These are phyloP conservation scores for Hymenoscyphus salicellus DNA, from an alignment of 2,329 filamentous ascomycete genomes.

Conservation along the genomic window DNA sequence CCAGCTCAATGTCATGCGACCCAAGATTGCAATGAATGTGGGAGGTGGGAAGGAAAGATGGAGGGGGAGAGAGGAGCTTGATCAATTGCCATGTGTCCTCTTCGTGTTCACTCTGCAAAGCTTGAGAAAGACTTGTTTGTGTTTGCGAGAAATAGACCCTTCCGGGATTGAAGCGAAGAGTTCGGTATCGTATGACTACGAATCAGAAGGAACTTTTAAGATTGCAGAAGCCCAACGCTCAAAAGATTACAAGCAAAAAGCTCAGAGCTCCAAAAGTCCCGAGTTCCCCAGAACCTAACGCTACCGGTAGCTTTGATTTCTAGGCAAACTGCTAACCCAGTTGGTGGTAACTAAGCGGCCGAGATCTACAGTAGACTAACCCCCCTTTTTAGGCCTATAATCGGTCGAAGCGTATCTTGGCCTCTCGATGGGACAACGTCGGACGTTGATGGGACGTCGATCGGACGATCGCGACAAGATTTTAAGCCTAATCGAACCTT, in stretches of 20 bases:
- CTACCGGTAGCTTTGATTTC: neutral
- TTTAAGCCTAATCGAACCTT: too few relatives aligned
- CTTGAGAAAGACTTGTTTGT: too few relatives aligned
- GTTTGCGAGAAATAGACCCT: too few relatives aligned
- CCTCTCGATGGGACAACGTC: neutral
- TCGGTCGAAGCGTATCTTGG: neutral
- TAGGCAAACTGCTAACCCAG: neutral
- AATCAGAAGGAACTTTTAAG: too few relatives aligned
- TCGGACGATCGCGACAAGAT: neutral
- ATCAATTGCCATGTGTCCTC: neutral
- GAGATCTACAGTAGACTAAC: neutral
- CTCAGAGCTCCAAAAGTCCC: neutral
- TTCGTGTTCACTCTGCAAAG: neutral
- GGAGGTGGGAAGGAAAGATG: neutral
- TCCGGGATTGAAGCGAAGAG: too few relatives aligned
- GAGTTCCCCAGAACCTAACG: neutral
- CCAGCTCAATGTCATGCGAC: constrained; percentile 13
- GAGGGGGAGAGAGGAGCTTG: too few relatives aligned
- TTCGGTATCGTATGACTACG: too few relatives aligned
- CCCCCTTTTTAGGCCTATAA: neutral
- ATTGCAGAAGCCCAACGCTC: too few relatives aligned
- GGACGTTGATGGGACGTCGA: neutral
- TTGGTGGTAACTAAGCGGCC: neutral
- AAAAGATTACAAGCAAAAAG: too few relatives aligned
- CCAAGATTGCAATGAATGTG: constrained; percentile 1